Conservation (phyloP, 257 asterid species). For the Solanum chiquidenum region DNA sequence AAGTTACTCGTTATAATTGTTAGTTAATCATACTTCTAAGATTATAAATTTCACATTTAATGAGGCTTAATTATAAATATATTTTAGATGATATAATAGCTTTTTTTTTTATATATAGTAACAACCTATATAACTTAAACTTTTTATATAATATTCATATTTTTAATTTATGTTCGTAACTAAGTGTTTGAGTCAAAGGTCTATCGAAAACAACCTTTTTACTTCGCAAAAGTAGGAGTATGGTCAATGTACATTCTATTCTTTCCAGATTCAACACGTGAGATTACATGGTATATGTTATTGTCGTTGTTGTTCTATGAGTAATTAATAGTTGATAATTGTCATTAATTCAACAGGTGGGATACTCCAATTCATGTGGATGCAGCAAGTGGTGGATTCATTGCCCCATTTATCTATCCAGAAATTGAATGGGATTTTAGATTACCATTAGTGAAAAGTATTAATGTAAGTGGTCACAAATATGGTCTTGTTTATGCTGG, state of each 20-base stretch:
- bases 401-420: slow-evolving; percentile 24
- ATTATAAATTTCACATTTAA: not conserved
- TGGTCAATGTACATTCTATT: not conserved
- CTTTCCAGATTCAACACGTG: not conserved
- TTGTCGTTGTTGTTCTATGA: not conserved
- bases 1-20: not conserved
- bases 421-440: slow-evolving; percentile 30
- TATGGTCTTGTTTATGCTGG: slow-evolving; percentile 27
- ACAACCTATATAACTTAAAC: not conserved
- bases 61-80: not conserved
- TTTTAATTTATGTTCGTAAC: not conserved
- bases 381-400: slow-evolving; percentile 21
- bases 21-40: not conserved
- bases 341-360: slow-evolving; percentile 8
- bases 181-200: not conserved
- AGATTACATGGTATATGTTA: not conserved
- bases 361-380: slow-evolving; percentile 28
- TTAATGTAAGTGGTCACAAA: slow-evolving; percentile 26
- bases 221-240: not conserved
- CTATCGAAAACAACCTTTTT: not conserved
- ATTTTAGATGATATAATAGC: not conserved
- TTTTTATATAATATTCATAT: too few relatives aligned
- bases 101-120: not conserved
- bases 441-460: slow-evolving; percentile 20
- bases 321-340: not conserved